Percentiles rank a stretch among this genome's conserved stretches.
These are phyloP conservation scores for Sclerotinia nivalis DNA, from an alignment of 2,329 filamentous ascomycete genomes.

Conservation along the genomic window DNA sequence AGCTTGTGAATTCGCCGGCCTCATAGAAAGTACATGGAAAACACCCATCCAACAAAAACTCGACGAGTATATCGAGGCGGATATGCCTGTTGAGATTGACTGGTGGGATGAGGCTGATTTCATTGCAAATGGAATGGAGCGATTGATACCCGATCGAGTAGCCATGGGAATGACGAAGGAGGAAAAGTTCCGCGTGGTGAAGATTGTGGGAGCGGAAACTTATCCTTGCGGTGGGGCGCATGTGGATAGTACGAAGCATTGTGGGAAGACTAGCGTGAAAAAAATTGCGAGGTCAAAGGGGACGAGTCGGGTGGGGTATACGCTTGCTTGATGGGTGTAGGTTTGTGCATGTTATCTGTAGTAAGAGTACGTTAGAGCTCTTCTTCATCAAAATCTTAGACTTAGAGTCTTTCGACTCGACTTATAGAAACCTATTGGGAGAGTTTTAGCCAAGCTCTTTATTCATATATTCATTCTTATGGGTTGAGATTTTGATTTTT, in stretches of 20 bases:
- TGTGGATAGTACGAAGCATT: conserved; percentile 59
- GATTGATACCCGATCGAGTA: conserved; percentile 54
- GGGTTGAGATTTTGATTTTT: too few species aligned
- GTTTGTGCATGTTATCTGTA: background rate
- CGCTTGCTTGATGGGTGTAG: background rate
- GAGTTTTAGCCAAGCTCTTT: too few species aligned
- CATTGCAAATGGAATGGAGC: conserved; percentile 51
- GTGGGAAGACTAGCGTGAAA: conserved; percentile 62
- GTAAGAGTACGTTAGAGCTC: background rate
- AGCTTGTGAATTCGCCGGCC: conserved; percentile 65
- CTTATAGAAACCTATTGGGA: background rate
- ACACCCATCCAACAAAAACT: conserved; percentile 60
- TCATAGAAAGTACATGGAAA: conserved; percentile 65
- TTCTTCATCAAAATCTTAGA: background rate
- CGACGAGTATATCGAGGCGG: conserved; percentile 57
- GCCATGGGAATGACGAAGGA: conserved; percentile 46
- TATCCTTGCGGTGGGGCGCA: conserved; percentile 79
- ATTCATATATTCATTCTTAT: too few species aligned
- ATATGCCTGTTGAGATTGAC: conserved; percentile 61
- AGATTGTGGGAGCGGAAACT: conserved; percentile 65
- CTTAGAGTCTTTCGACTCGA: too few species aligned
- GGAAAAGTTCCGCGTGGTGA: conserved; percentile 62
- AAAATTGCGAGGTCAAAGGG: conserved; percentile 68
- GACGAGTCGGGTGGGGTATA: conserved; percentile 53
- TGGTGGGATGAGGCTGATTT: conserved; percentile 70